Conservation (phyloP, 2,329 filamentous ascomycete genomes). For the Madurella fahalii region DNA sequence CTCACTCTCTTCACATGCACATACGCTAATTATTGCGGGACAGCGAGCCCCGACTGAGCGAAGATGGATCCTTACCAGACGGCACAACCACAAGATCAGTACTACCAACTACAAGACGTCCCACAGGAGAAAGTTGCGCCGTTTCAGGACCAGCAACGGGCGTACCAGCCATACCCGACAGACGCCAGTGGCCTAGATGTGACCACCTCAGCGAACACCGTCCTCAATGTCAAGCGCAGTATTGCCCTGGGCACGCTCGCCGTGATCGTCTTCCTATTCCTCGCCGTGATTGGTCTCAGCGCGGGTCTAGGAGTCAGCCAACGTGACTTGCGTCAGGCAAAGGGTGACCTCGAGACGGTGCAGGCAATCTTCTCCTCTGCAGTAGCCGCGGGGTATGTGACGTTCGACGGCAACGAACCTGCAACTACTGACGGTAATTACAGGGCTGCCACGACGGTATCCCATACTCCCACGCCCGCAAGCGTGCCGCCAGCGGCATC, state of each 20-base stretch:
- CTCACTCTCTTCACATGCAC: not conserved
- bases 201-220: not conserved
- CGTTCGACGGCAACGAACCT: no score
- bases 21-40: not conserved
- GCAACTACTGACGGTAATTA: no score
- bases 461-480: not conserved
- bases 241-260: slow-evolving; percentile 19
- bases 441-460: no score
- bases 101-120: not conserved
- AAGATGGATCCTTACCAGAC: not conserved
- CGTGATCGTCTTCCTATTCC: slow-evolving; percentile 21
- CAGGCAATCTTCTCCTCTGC: slow-evolving; percentile 4
- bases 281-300: slow-evolving; percentile 28
- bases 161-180: not conserved
- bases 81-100: slow-evolving; percentile 1
- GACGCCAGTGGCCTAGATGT: not conserved
- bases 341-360: slow-evolving; percentile 21
- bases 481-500: slow-evolving; percentile 9
- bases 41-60: no score
- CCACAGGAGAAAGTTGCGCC: not conserved
- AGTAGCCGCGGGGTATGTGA: not conserved
- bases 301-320: slow-evolving; percentile 30
- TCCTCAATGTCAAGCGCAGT: slow-evolving; percentile 21
- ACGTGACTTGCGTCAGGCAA: slow-evolving; percentile 20
- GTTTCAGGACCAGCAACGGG: slow-evolving; percentile 6